Evolutionary conservation across 2,329 filamentous ascomycete species (phyloP).

Genomic region (Penicillium sumatraense): DNA sequence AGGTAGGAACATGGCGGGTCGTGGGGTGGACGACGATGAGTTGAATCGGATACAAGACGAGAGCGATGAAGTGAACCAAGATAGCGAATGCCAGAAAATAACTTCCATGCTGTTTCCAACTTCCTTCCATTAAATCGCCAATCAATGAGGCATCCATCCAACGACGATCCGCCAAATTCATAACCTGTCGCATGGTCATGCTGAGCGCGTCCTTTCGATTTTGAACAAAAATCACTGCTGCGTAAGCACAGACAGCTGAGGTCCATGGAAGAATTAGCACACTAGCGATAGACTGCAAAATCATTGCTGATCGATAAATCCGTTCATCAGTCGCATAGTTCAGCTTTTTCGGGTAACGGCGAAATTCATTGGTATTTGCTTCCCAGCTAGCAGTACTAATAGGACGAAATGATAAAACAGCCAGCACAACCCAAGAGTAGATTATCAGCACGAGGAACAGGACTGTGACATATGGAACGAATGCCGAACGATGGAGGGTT

Average conservation of each 20-base stretch:
- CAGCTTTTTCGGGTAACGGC: neutral
- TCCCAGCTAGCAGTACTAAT: conserved; percentile 3
- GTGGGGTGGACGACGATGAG: conserved; percentile 23
- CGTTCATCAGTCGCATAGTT: neutral
- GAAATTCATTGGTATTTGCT: neutral
- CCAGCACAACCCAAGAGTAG: conserved; percentile 11
- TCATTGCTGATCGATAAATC: conserved; percentile 10
- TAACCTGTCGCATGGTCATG: conserved; percentile 12
- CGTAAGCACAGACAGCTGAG: conserved; percentile 12
- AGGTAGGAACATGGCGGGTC: conserved; percentile 6
- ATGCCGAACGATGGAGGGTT: conserved; percentile 4
- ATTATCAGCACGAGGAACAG: neutral
- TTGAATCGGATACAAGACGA: conserved; percentile 32
- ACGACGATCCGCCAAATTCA: conserved; percentile 27
- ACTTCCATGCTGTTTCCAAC: conserved; percentile 27
- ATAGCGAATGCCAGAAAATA: conserved; percentile 26
- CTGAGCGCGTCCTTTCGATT: neutral
- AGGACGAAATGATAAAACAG: conserved; percentile 1
- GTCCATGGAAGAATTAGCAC: conserved; percentile 39
- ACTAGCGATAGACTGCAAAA: conserved; percentile 11
- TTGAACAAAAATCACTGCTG: conserved; percentile 16
- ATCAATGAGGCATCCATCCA: conserved; percentile 5
- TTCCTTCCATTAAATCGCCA: neutral
- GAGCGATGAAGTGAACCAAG: conserved; percentile 8
- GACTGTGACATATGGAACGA: neutral